Base-by-base conservation (phyloP, 805 yeast species). In the Suhomyces sp. region DNA sequence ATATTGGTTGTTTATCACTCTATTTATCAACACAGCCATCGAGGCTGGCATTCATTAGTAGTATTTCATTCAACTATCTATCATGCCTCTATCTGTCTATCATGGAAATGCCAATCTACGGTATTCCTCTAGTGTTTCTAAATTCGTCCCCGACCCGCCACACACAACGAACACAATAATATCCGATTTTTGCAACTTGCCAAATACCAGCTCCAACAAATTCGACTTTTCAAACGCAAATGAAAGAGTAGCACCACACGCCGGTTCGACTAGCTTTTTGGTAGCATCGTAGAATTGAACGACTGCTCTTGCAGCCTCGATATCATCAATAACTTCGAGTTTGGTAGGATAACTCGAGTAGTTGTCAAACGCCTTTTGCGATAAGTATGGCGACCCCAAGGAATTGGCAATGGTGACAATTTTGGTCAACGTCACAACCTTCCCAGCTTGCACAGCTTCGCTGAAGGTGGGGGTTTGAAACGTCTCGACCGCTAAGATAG, bases 241-340 rank as follows among this genome's bases (percentile, higher is more conserved):
- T 2, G 48, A 39, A 1, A 52, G 17, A 1, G 63, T 38, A 9
- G 62, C 65, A 4, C 65, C 65, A 50, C 65, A 60, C 6, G 67
- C 63, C 2, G 64, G 64, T 36, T 60, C 65, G 6, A 56, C 56
- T 4, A 50, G 16, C n/a, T 31, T 39, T 2, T 46, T 50, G 23
- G 51, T 48, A 1, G 18, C 31, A 35, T 60, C 63, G 31, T 50
- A 52, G 31, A 43, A 50, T 19, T 47, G 50, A 6, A 60, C 19
- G 6, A 47, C 29, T 1, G 54, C 63, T 17, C 31, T 36, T 10
- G 46, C 47, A 2, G 63, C 54, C 19, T 58, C 63, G 8, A 34
- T 14, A 31, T 60, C 67, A 19, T 56, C 56, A 19, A 58, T 41
- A 7, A 38, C 26, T 10, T 23, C 44, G 5, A 51, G 42, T 10